phyloP scores from a whole-genome alignment of 2,329 filamentous ascomycete species.

The Celoporthe dispersa region DNA sequence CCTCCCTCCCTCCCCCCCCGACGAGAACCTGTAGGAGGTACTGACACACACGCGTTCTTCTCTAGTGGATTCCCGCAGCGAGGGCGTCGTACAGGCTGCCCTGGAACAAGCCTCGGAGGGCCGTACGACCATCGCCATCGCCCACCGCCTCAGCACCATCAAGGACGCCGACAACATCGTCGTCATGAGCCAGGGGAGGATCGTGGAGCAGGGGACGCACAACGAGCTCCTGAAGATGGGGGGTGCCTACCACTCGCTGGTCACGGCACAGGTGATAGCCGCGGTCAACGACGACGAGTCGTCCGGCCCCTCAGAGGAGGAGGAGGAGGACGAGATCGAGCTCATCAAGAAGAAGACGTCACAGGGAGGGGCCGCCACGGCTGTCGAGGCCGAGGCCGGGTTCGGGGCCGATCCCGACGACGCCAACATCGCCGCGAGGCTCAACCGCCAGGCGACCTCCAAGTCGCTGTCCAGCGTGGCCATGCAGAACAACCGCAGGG shows the following conservation, averaged over 20 bases:
- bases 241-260: conserved; percentile 81
- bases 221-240: conserved; percentile 72
- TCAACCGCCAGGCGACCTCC: conserved; percentile 58
- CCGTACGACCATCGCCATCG: conserved; percentile 93
- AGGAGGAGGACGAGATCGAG: conserved; percentile 52
- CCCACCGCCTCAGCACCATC: conserved; percentile 93
- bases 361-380: conserved; percentile 42
- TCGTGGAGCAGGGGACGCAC: conserved; percentile 91
- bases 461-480: conserved; percentile 72
- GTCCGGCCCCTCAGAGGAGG: conserved; percentile 55
- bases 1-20: too few relatives aligned
- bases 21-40: not conserved
- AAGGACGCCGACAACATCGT: conserved; percentile 94
- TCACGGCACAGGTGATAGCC: conserved; percentile 84
- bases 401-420: conserved; percentile 65
- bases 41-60: not conserved
- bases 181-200: conserved; percentile 83
- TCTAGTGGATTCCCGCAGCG: conserved; percentile 90
- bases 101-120: conserved; percentile 84
- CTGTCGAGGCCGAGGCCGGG: conserved; percentile 34
- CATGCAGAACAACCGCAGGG: conserved; percentile 59
- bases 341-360: conserved; percentile 54
- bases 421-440: conserved; percentile 56
- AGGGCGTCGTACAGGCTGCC: conserved; percentile 91
- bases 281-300: conserved; percentile 60